Evolutionary conservation across 306 rosid genomes (phyloP).

Genomic region (Begonia fuchsioides): DNA sequence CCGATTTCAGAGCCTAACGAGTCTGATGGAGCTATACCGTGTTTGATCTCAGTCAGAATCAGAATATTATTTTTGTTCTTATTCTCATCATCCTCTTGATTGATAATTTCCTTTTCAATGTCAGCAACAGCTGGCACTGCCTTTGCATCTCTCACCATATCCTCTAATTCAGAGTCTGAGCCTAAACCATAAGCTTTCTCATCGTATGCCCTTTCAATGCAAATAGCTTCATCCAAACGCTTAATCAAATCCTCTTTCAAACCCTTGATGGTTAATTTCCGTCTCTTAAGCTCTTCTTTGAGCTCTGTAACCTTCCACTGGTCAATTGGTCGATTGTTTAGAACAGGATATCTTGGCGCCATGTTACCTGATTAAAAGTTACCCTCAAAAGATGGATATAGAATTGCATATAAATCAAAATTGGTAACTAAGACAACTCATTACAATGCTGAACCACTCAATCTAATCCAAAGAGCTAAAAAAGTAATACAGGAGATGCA

Average conservation of each 20-base stretch:
- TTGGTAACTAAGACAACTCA: background rate
- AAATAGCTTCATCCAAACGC: constrained; percentile 69
- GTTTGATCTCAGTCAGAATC: constrained; percentile 19
- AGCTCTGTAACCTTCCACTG: constrained; percentile 90
- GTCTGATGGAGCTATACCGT: constrained; percentile 2
- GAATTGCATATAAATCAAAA: background rate
- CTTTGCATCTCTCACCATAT: constrained; percentile 10
- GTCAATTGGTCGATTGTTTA: constrained; percentile 61
- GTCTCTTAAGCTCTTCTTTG: constrained; percentile 79
- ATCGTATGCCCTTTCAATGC: constrained; percentile 28
- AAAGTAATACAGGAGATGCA: no score
- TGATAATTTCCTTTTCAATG: constrained; percentile 16
- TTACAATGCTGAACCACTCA: no score
- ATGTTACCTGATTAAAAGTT: constrained; percentile 29
- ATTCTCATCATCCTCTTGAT: constrained; percentile 14
- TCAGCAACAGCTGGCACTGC: constrained; percentile 11
- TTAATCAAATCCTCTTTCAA: constrained; percentile 78
- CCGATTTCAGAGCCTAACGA: constrained; percentile 8
- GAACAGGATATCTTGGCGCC: constrained; percentile 60
- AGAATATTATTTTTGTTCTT: constrained; percentile 15
- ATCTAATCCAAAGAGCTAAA: no score
- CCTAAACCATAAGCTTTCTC: constrained; percentile 27
- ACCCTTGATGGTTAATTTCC: constrained; percentile 58
- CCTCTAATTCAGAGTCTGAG: constrained; percentile 8
- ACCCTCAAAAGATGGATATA: constrained; percentile 24